Evolutionary conservation across 2,329 filamentous ascomycete genomes (phyloP).

Genomic region (Neonectria ditissima): DNA sequence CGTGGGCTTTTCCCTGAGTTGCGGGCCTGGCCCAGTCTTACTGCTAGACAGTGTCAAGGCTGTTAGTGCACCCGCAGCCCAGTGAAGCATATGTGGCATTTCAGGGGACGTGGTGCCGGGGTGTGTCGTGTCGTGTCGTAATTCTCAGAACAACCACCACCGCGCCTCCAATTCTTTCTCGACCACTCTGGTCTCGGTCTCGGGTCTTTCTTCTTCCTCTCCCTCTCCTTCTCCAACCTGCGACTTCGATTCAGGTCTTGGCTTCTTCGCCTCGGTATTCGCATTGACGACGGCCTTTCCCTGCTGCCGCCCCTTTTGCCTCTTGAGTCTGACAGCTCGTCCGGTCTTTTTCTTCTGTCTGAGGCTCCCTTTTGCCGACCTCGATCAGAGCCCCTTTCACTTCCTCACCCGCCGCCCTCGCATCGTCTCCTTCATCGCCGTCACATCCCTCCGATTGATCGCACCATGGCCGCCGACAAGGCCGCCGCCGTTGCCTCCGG

Average conservation of each 20-base stretch:
- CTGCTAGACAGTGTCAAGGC: slow-evolving; percentile 7
- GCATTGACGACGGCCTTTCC: slow-evolving; percentile 44
- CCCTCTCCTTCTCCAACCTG: slow-evolving; percentile 37
- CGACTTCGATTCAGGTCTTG: slow-evolving; percentile 33
- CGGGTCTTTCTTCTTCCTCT: slow-evolving; percentile 35
- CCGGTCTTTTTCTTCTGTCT: slow-evolving; percentile 48
- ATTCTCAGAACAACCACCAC: slow-evolving; percentile 43
- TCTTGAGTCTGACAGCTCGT: slow-evolving; percentile 53
- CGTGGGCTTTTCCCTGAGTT: slow-evolving; percentile 32
- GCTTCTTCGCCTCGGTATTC: slow-evolving; percentile 36
- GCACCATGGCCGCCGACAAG: slow-evolving; percentile 66
- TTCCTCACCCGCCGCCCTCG: slow-evolving; percentile 24
- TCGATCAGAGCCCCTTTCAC: slow-evolving; percentile 33
- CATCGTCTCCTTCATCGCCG: slow-evolving; percentile 22
- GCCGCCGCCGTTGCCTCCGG: slow-evolving; percentile 69
- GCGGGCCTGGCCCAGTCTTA: neutral
- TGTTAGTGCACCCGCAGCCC: slow-evolving; percentile 12
- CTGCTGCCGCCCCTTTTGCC: slow-evolving; percentile 39
- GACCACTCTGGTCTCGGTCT: slow-evolving; percentile 35
- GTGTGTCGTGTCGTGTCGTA: slow-evolving; percentile 17
- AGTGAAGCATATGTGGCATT: slow-evolving; percentile 49
- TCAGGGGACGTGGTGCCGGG: slow-evolving; percentile 42
- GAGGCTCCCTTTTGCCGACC: slow-evolving; percentile 32
- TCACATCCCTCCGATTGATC: slow-evolving; percentile 33
- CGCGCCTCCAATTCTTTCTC: slow-evolving; percentile 39